These are phyloP conservation scores for Daldinia caldariorum DNA, from an alignment of 495 filamentous ascomycete genomes.

Conservation along the genomic window DNA sequence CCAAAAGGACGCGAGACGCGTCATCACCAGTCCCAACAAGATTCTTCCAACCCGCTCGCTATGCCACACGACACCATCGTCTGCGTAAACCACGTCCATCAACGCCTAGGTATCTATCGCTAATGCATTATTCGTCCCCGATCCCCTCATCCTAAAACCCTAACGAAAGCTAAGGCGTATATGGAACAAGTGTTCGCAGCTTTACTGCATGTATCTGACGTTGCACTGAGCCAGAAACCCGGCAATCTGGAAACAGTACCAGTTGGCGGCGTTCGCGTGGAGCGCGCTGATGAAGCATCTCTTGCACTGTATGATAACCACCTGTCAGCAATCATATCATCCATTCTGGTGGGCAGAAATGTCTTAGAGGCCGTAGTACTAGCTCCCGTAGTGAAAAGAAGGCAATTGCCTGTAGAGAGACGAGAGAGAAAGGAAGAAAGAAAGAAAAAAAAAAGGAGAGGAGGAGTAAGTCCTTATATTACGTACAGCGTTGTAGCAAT, in stretches of 20 bases:
- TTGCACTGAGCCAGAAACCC: neutral
- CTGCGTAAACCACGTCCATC: no score
- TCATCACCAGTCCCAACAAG: no score
- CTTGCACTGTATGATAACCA: neutral
- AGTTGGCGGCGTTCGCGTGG: neutral
- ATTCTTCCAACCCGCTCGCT: no score
- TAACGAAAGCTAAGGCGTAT: neutral
- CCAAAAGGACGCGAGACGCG: no score
- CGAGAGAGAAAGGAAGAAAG: no score
- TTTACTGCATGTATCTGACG: neutral
- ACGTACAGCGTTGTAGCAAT: neutral
- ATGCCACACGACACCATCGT: no score
- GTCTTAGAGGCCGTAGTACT: neutral
- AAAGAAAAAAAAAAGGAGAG: neutral
- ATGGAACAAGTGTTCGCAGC: neutral
- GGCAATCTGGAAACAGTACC: neutral
- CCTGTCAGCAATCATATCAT: neutral
- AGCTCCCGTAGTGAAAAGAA: neutral
- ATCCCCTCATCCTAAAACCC: neutral
- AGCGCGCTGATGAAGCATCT: neutral
- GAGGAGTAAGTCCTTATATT: neutral
- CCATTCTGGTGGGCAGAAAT: neutral
- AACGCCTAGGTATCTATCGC: no score
- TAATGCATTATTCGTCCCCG: neutral
- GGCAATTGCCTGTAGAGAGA: neutral